A percentile compares a stretch with the other conserved stretches of the same genome.
These are phyloP conservation scores for Serpula lacrymans DNA, from an alignment of 768 basidiomycete genomes.

Conservation along the genomic window DNA sequence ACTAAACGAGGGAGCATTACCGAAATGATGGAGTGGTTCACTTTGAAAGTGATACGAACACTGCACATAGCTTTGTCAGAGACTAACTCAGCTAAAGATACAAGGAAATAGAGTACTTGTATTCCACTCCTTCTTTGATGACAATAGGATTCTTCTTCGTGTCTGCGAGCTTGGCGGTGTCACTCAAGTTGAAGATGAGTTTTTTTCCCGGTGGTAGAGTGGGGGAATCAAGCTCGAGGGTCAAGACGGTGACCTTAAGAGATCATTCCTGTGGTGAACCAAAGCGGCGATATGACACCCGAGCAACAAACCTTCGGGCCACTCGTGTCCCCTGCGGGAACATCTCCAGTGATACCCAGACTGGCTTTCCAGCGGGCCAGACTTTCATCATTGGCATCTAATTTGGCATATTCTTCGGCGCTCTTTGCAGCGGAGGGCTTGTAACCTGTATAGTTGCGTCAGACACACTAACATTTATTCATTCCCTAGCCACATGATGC, in stretches of 20 bases:
- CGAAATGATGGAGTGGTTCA: constrained; percentile 88
- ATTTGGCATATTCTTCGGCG: constrained; percentile 76
- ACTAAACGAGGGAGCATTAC: constrained; percentile 28
- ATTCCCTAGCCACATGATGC: too few species aligned
- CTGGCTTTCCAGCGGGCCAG: constrained; percentile 95
- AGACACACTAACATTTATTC: constrained; percentile 5
- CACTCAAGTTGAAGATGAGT: constrained; percentile 65
- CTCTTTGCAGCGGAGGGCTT: constrained; percentile 66
- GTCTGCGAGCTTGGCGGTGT: constrained; percentile 39
- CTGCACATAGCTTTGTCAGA: constrained; percentile 32
- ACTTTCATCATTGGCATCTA: constrained; percentile 91
- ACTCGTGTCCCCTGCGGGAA: constrained; percentile 28
- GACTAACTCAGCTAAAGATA: neutral
- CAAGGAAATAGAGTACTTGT: constrained; percentile 53
- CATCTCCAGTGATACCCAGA: constrained; percentile 73
- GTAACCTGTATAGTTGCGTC: constrained; percentile 54
- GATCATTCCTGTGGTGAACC: constrained; percentile 8
- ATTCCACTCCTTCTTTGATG: constrained; percentile 86
- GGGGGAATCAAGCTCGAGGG: constrained; percentile 77
- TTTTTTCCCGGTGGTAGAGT: constrained; percentile 60
- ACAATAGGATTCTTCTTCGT: constrained; percentile 74
- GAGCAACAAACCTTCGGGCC: constrained; percentile 61
- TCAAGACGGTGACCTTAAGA: constrained; percentile 62
- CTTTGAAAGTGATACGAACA: constrained; percentile 78
- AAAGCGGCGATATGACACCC: constrained; percentile 20